A percentile compares a stretch with the other conserved stretches of the same genome.
These are phyloP conservation scores for Phytophthora idaei DNA, from an alignment of 352 stramenopile genomes.

Conservation along the genomic window DNA sequence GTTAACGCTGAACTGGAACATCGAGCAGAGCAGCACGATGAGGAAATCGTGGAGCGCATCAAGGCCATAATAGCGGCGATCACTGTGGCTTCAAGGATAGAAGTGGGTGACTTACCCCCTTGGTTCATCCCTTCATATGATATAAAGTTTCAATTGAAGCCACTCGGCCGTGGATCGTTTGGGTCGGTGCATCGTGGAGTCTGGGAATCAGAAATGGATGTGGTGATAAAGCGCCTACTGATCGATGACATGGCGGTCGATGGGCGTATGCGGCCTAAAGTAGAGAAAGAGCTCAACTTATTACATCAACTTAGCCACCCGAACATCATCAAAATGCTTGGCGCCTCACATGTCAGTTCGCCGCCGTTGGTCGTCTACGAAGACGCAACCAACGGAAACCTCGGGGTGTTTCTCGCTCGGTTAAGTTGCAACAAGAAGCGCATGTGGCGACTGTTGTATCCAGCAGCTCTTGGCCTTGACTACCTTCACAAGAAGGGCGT, in stretches of 20 bases:
- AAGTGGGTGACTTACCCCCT: not conserved
- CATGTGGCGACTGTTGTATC: constrained; percentile 31
- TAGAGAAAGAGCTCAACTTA: not conserved
- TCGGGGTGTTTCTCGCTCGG: constrained; percentile 11
- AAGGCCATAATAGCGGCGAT: not conserved
- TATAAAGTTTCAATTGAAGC: constrained; percentile 12
- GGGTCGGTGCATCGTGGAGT: constrained; percentile 17
- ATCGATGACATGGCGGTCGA: constrained; percentile 4
- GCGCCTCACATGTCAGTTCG: constrained; percentile 30
- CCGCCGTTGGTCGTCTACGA: constrained; percentile 31
- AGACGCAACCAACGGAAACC: constrained; percentile 25
- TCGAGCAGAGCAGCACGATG: not conserved
- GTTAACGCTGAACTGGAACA: not conserved
- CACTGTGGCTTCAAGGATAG: not conserved
- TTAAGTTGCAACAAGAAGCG: not conserved
- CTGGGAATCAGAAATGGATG: not conserved
- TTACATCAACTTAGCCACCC: constrained; percentile 35
- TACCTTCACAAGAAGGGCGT: constrained; percentile 1
- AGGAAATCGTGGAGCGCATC: not conserved
- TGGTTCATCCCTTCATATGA: constrained; percentile 26
- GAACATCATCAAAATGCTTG: constrained; percentile 38
- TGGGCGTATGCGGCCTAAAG: not conserved
- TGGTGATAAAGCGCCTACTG: constrained; percentile 39
- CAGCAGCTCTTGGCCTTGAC: constrained; percentile 41
- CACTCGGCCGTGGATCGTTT: constrained; percentile 15